Percentiles rank a stretch among this genome's conserved stretches.
Evolutionary conservation across 257 asterid genomes (phyloP).

Genomic region (Handroanthus guayacan): DNA sequence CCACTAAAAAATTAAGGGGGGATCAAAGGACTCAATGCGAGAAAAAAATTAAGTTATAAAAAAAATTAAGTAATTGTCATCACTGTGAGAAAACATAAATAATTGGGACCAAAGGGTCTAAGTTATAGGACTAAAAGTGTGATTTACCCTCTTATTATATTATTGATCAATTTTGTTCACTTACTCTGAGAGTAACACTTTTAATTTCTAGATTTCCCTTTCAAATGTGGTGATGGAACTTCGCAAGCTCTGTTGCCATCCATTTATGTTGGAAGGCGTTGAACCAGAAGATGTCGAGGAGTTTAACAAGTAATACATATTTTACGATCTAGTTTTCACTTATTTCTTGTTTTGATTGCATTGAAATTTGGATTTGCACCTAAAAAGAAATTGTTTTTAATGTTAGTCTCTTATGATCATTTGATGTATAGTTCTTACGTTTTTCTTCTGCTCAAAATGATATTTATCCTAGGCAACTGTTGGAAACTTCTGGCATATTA

Average conservation of each 20-base stretch:
- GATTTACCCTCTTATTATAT: neutral
- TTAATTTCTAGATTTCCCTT: conserved; percentile 77
- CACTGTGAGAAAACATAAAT: too few relatives aligned
- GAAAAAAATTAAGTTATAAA: too few relatives aligned
- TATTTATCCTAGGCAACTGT: conserved; percentile 68
- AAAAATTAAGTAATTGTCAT: too few relatives aligned
- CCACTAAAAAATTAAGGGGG: too few relatives aligned
- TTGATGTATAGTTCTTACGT: conserved; percentile 14
- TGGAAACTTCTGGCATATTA: conserved; percentile 91
- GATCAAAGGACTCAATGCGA: too few relatives aligned
- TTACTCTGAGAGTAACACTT: conserved; percentile 31
- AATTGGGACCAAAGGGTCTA: too few relatives aligned
- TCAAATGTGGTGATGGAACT: conserved; percentile 99
- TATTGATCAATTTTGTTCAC: conserved; percentile 27
- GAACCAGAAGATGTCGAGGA: conserved; percentile 89
- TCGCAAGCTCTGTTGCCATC: conserved; percentile 98
- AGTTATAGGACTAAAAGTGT: too few relatives aligned
- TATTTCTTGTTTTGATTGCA: conserved; percentile 36
- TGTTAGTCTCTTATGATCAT: neutral
- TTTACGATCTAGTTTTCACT: conserved; percentile 27
- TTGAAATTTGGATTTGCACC: conserved; percentile 18
- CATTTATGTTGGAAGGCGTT: conserved; percentile 98
- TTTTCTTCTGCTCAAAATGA: conserved; percentile 22
- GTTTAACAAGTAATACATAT: conserved; percentile 69
- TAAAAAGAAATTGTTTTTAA: conserved; percentile 10